Conservation (phyloP, 768 basidiomycete genomes). For the Nevesoporus exiguus region DNA sequence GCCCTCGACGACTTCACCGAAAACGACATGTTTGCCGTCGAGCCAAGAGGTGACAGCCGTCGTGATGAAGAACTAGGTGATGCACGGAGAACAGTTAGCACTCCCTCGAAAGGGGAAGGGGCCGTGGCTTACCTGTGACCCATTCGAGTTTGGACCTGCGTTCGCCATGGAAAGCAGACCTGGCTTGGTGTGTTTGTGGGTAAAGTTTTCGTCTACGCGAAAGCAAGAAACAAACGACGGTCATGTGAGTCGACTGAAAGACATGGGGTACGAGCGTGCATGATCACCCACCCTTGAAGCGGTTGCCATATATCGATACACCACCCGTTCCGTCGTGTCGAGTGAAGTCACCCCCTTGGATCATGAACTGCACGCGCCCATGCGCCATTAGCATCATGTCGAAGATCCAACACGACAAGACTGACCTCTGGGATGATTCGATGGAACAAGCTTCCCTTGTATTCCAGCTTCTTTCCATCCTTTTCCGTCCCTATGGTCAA, state of each 20-base stretch:
- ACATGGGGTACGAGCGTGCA: too few species aligned
- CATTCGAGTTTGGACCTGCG: constrained; percentile 77
- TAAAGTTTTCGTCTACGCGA: constrained; percentile 65
- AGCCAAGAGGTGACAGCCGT: constrained; percentile 67
- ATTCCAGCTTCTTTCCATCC: constrained; percentile 62
- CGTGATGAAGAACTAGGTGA: constrained; percentile 68
- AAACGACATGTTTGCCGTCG: constrained; percentile 43
- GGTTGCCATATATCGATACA: constrained; percentile 81
- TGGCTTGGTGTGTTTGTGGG: constrained; percentile 55
- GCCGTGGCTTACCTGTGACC: constrained; percentile 55
- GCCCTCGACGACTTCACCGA: constrained; percentile 46
- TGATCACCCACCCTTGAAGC: constrained; percentile 58
- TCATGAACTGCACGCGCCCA: constrained; percentile 58
- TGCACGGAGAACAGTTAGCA: background rate
- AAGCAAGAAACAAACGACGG: too few species aligned
- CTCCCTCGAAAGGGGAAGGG: background rate
- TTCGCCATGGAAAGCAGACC: constrained; percentile 85
- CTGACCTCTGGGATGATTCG: constrained; percentile 64
- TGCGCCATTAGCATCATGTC: background rate
- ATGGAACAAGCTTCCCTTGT: constrained; percentile 67
- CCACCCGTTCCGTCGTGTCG: constrained; percentile 73
- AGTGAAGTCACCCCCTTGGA: constrained; percentile 88
- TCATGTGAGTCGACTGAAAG: background rate
- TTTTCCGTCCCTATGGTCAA: constrained; percentile 51
- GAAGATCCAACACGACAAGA: background rate